Percentiles rank a stretch among this genome's conserved stretches.
Evolutionary conservation across 2,329 filamentous ascomycete species (phyloP).

Genomic region (Fusarium vanettenii): DNA sequence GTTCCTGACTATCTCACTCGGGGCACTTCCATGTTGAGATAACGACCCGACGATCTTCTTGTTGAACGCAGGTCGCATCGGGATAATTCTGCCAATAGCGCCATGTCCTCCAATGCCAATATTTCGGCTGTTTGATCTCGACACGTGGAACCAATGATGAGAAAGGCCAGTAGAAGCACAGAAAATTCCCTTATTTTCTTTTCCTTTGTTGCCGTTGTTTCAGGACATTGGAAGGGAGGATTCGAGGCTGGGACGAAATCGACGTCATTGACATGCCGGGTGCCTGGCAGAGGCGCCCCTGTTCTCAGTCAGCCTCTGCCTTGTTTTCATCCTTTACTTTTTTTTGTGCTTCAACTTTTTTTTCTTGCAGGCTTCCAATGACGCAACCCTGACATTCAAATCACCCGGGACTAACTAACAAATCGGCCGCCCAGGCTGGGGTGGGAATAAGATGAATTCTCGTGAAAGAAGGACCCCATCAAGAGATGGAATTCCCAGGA

Average conservation of each 20-base stretch:
- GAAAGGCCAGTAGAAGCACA: neutral
- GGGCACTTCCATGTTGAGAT: conserved; percentile 38
- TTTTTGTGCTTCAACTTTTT: conserved; percentile 12
- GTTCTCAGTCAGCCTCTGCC: neutral
- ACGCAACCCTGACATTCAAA: conserved; percentile 15
- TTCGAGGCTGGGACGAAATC: conserved; percentile 18
- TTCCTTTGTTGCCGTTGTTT: neutral
- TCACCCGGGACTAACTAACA: neutral
- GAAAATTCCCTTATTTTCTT: neutral
- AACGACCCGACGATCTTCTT: conserved; percentile 34
- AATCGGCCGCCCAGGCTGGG: neutral
- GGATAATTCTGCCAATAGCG: conserved; percentile 40
- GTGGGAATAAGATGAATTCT: conserved; percentile 16
- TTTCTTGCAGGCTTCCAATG: neutral
- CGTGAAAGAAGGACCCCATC: conserved; percentile 20
- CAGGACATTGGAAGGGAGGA: neutral
- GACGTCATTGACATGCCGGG: conserved; percentile 35
- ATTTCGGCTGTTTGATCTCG: conserved; percentile 11
- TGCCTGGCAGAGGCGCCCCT: neutral
- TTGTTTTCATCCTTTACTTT: neutral
- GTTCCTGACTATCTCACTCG: conserved; percentile 43
- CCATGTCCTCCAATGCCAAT: conserved; percentile 23
- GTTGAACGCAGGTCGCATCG: conserved; percentile 30
- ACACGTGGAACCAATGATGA: conserved; percentile 23
- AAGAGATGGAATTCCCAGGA: conserved; percentile 28